Conservation (phyloP, 345 rosid genomes). For the Eucalyptus tenuipes region DNA sequence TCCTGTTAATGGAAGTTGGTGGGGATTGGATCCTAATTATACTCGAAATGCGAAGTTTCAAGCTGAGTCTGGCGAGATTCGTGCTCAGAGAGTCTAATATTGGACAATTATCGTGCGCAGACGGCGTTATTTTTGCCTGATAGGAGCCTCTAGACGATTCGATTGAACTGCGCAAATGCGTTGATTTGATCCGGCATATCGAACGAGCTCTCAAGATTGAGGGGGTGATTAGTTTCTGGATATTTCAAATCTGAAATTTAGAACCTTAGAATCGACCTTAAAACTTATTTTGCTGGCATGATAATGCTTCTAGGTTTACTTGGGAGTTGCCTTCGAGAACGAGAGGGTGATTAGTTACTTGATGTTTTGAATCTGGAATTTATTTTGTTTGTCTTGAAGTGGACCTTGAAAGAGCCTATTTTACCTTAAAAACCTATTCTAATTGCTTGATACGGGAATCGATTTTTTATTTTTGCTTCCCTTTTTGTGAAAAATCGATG, state of each 20-base stretch:
- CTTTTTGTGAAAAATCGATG: not conserved
- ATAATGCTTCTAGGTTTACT: no score
- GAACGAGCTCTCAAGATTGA: not conserved
- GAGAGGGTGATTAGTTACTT: not conserved
- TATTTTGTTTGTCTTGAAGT: no score
- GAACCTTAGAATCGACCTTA: no score
- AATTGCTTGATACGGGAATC: accelerated
- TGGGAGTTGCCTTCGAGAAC: accelerated
- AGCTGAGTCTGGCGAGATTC: not conserved
- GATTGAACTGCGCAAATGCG: accelerated
- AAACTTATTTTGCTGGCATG: no score
- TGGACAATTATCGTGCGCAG: not conserved
- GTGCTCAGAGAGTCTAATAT: accelerated
- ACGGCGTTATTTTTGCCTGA: accelerated
- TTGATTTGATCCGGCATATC: not conserved
- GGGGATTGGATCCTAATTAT: not conserved
- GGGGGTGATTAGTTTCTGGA: no score
- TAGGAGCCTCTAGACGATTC: not conserved
- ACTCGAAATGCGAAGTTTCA: not conserved
- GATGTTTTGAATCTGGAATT: no score
- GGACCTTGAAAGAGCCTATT: no score
- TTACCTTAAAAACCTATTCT: no score
- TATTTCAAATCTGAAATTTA: no score
- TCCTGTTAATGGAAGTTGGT: not conserved
- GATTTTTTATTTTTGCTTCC: no score